phyloP scores from a whole-genome alignment of 306 rosid species.

The Lithocarpus polystachyus region DNA sequence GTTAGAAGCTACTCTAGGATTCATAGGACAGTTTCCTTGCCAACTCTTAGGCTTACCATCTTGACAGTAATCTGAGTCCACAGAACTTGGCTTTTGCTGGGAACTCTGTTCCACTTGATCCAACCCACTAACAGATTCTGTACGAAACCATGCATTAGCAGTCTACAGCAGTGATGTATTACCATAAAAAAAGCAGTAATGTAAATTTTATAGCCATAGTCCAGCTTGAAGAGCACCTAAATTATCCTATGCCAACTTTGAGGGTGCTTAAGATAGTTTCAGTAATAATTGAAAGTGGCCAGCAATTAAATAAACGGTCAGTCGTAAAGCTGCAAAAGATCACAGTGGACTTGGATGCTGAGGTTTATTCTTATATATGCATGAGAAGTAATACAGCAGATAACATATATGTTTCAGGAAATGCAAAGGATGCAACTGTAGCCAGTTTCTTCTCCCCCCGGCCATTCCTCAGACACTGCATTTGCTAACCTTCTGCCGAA shows the following conservation, averaged over 20 bases:
- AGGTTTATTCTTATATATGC: neutral
- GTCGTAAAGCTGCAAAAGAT: neutral
- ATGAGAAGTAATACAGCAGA: neutral
- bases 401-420: neutral
- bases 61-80: slow-evolving; percentile 59
- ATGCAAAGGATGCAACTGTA: neutral
- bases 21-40: slow-evolving; percentile 10
- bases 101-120: slow-evolving; percentile 71
- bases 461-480: neutral
- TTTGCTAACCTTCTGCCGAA: neutral
- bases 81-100: slow-evolving; percentile 53
- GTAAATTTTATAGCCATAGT: neutral
- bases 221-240: neutral
- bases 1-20: slow-evolving; percentile 23
- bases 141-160: neutral
- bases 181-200: neutral
- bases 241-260: neutral
- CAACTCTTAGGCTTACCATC: slow-evolving; percentile 54
- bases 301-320: neutral
- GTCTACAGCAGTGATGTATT: neutral
- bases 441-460: neutral
- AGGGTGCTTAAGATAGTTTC: neutral
- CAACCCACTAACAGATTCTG: slow-evolving; percentile 65
- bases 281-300: neutral
- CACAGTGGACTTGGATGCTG: neutral